Conservation (phyloP, 2,329 filamentous ascomycete genomes). For the Thelonectria rubi region DNA sequence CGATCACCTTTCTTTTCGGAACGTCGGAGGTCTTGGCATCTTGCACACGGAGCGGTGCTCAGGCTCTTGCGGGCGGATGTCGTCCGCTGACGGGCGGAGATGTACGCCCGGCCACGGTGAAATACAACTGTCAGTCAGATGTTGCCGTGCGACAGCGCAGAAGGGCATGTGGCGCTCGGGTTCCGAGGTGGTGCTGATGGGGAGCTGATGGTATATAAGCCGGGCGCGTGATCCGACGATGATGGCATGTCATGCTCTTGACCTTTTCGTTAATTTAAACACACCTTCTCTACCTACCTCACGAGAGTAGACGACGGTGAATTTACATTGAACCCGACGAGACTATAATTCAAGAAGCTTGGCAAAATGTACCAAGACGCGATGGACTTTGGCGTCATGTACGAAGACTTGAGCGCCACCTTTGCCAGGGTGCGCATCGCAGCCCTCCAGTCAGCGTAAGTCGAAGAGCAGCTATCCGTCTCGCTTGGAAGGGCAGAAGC, state of each 20-base stretch:
- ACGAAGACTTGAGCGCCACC: slow-evolving; percentile 53
- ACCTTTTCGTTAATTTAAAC: too few species aligned
- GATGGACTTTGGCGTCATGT: slow-evolving; percentile 38
- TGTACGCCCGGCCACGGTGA: background rate
- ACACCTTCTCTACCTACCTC: too few species aligned
- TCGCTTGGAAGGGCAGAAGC: background rate
- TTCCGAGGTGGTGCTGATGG: slow-evolving; percentile 3
- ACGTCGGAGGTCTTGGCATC: background rate
- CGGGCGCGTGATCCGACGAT: background rate
- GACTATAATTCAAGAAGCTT: background rate
- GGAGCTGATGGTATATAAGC: slow-evolving; percentile 2
- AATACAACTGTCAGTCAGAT: background rate
- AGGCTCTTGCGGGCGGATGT: background rate
- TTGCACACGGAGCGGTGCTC: background rate
- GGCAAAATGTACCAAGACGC: background rate
- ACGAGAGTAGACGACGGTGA: too few species aligned
- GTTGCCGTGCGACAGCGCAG: background rate
- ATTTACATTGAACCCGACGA: too few species aligned
- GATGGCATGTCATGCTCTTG: too few species aligned
- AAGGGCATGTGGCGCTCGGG: slow-evolving; percentile 14
- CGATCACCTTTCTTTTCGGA: background rate
- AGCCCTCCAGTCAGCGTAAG: slow-evolving; percentile 58
- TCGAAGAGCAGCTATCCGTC: slow-evolving; percentile 20
- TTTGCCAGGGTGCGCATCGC: slow-evolving; percentile 59
- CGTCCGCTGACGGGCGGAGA: slow-evolving; percentile 9